A percentile compares a stretch with the other conserved stretches of the same genome.
These are phyloP conservation scores for Thamnidium elegans DNA, from an alignment of 192 early-diverging fungal genomes.

Conservation along the genomic window DNA sequence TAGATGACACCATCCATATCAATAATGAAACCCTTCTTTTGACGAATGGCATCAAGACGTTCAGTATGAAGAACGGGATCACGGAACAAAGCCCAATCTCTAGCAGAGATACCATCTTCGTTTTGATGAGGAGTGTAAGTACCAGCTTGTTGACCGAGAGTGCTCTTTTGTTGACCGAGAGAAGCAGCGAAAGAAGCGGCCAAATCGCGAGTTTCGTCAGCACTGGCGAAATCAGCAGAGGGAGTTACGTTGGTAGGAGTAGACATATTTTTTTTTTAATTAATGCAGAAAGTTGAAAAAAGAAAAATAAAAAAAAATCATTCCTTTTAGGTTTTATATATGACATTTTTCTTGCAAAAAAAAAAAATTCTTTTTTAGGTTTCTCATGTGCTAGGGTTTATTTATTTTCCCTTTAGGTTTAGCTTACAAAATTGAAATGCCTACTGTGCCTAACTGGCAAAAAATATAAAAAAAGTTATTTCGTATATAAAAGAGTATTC, in stretches of 20 bases:
- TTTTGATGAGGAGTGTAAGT: background rate
- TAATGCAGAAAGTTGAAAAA: background rate
- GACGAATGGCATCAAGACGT: constrained; percentile 35
- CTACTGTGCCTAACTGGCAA: too few relatives aligned
- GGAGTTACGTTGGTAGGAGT: constrained; percentile 8
- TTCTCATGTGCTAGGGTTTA: constrained; percentile 13
- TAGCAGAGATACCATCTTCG: background rate
- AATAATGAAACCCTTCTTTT: constrained; percentile 55
- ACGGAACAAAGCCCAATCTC: constrained; percentile 29
- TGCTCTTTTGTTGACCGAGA: background rate
- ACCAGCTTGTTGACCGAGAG: background rate
- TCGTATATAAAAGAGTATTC: too few relatives aligned
- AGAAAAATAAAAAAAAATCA: background rate
- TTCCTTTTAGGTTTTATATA: too few relatives aligned
- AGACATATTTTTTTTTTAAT: constrained; percentile 1
- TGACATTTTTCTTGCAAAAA: too few relatives aligned
- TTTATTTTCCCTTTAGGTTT: constrained; percentile 1
- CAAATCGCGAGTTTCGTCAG: constrained; percentile 13
- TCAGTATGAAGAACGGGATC: constrained; percentile 31
- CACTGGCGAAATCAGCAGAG: constrained; percentile 1
- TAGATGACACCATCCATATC: constrained; percentile 68
- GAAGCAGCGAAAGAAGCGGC: constrained; percentile 14
- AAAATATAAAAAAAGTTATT: too few relatives aligned
- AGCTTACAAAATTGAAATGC: too few relatives aligned
- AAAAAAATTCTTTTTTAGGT: background rate